These are phyloP conservation scores for Penicillium paneum DNA, from an alignment of 2,329 filamentous ascomycete genomes.

Conservation along the genomic window DNA sequence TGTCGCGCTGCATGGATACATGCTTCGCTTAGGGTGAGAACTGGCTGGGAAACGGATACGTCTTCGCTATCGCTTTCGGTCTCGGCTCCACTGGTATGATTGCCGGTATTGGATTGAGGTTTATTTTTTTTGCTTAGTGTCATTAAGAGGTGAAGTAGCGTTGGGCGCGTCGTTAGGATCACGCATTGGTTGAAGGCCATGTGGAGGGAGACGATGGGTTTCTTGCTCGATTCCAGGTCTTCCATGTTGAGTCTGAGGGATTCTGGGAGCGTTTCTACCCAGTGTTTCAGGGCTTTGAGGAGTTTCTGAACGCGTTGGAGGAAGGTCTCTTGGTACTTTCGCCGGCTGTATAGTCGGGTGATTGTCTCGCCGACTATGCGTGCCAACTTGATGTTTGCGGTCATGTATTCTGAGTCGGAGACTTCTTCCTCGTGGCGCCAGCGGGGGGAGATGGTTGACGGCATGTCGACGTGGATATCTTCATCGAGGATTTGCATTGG, in stretches of 20 bases:
- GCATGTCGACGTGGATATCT: slow-evolving; percentile 45
- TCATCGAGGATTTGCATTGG: slow-evolving; percentile 50
- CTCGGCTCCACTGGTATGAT: not conserved
- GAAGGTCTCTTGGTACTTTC: slow-evolving; percentile 38
- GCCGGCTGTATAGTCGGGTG: slow-evolving; percentile 34
- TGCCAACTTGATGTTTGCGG: slow-evolving; percentile 39
- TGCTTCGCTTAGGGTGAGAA: slow-evolving; percentile 37
- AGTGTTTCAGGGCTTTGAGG: slow-evolving; percentile 38
- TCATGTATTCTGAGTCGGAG: slow-evolving; percentile 36
- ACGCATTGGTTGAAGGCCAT: slow-evolving; percentile 43
- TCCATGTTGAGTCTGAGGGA: slow-evolving; percentile 34
- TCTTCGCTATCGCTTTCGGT: not conserved
- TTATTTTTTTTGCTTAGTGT: slow-evolving; percentile 25
- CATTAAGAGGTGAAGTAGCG: slow-evolving; percentile 40
- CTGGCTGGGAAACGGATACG: slow-evolving; percentile 36
- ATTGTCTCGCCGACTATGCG: slow-evolving; percentile 38
- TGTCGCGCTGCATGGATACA: slow-evolving; percentile 40
- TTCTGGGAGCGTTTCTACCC: slow-evolving; percentile 38
- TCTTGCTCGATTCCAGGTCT: slow-evolving; percentile 33
- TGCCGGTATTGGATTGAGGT: not conserved
- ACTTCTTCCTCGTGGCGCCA: slow-evolving; percentile 37
- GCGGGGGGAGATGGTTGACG: slow-evolving; percentile 31
- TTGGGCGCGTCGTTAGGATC: slow-evolving; percentile 40
- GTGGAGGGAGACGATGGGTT: slow-evolving; percentile 35
- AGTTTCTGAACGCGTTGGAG: slow-evolving; percentile 42